Evolutionary conservation across 108 stramenopile species (phyloP).

Genomic region (Skeletonema marinoi): DNA sequence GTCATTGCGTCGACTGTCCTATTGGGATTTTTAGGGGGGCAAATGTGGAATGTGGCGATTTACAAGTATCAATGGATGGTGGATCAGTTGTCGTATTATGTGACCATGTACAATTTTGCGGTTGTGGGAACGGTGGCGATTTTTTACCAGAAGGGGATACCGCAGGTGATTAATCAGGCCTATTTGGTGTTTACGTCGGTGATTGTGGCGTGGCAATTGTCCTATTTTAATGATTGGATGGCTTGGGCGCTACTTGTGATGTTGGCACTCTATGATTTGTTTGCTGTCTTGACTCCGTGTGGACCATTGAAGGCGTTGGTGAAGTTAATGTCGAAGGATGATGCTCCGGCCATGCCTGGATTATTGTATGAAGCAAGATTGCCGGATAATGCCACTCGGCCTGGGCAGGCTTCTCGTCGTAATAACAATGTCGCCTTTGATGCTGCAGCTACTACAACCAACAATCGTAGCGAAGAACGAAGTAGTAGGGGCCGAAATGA

Average conservation of each 20-base stretch:
- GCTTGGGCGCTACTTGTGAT: conserved; percentile 94
- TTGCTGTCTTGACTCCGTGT: conserved; percentile 95
- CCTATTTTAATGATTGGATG: conserved; percentile 93
- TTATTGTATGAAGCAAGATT: conserved; percentile 93
- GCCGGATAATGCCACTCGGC: conserved; percentile 55
- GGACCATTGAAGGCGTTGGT: conserved; percentile 93
- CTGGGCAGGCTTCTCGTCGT: conserved; percentile 10
- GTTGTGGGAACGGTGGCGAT: conserved; percentile 88
- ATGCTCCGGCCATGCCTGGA: conserved; percentile 93
- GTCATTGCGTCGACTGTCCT: conserved; percentile 79
- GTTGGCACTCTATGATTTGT: conserved; percentile 95
- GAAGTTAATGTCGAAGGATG: conserved; percentile 80
- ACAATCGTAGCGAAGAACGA: no score
- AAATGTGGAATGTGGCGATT: conserved; percentile 73
- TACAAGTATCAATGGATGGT: conserved; percentile 71
- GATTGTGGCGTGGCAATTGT: conserved; percentile 94
- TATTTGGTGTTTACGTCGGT: conserved; percentile 91
- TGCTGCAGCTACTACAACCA: not conserved
- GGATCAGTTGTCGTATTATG: conserved; percentile 82
- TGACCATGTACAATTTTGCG: conserved; percentile 93
- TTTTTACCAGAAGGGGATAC: conserved; percentile 93
- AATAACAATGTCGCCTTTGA: not conserved
- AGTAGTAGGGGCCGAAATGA: no score
- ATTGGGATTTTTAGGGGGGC: conserved; percentile 82
- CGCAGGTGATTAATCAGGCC: conserved; percentile 81